Evolutionary conservation across 1,284 basidiomycete genomes (phyloP), one percentile per base, ranked within the genome.

Genomic region (Vanrija humicola): DNA sequence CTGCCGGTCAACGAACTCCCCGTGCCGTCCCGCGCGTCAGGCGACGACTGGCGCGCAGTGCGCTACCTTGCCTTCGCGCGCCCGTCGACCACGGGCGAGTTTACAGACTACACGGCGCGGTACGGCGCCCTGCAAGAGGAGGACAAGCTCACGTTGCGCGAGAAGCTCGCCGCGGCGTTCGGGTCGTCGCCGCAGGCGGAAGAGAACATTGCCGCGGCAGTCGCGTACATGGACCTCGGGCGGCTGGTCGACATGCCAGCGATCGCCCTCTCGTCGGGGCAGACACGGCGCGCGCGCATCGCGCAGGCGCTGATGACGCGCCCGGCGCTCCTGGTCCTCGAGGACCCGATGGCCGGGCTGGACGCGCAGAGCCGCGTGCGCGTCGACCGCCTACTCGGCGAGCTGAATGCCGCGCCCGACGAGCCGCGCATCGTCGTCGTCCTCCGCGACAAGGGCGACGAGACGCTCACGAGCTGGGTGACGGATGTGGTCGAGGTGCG

Each of bases 101-200:
- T 96, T 74, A 88, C 88, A 58, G 92, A 96, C 75, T 95, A 88
- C 69, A 89, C 90, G 0, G 89, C 90, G 1, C 84, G 91, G 4
- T 97, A 94, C 69, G 90, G 89, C 21, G 86, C 88, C 0, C 81
- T 93, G 39, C 80, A 87, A 18, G 90, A 94, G 39, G 88, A 87
- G 67, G 90, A 94, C 68, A 80, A 82, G 38, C 79, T 90, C 61
- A 69, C 65, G 1, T 53, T 75, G 8, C 47, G 47, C 16, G 46
- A 52, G 19, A 23, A 14, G 12, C 48, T 56, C 16, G 44, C 16
- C 39, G 65, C 69, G 5, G 50, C 57, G 3, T 50, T 68, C 1
- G 55, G 68, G 54, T 64, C 66, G 43, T 48, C 64, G 54, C 23
- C 59, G 79, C 9, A n/a, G 29, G 55, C 48, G 4, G n/a, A 25